Percentiles rank a stretch among this genome's conserved stretches.
Evolutionary conservation across 2,329 filamentous ascomycete genomes (phyloP).

Genomic region (Emergomyces orientalis): DNA sequence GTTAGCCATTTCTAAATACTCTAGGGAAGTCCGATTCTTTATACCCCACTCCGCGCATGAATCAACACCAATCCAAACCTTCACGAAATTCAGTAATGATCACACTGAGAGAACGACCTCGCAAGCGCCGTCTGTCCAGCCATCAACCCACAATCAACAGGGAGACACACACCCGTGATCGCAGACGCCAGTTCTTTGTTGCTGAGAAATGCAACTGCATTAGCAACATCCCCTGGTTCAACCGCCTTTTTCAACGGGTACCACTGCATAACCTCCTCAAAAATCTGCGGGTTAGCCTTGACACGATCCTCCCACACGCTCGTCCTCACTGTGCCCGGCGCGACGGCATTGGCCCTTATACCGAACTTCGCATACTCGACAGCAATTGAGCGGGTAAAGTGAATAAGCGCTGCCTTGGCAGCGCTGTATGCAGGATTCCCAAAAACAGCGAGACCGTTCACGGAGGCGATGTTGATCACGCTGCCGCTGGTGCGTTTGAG

Average conservation of each 20-base stretch:
- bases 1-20: neutral
- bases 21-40: neutral
- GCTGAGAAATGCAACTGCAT: constrained; percentile 20
- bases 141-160: constrained; percentile 20
- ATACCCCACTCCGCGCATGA: too few species aligned
- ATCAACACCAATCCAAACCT: neutral
- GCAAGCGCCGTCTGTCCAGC: constrained; percentile 19
- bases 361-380: constrained; percentile 26
- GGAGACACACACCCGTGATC: constrained; percentile 21
- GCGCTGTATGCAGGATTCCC: constrained; percentile 28
- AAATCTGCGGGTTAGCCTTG: constrained; percentile 13
- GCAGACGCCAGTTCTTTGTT: constrained; percentile 16
- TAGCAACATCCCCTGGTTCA: constrained; percentile 21
- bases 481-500: constrained; percentile 14
- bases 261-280: constrained; percentile 17
- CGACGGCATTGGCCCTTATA: constrained; percentile 34
- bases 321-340: constrained; percentile 20
- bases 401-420: constrained; percentile 34
- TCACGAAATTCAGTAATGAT: constrained; percentile 10
- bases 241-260: constrained; percentile 20
- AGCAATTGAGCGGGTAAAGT: constrained; percentile 32
- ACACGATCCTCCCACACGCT: constrained; percentile 15
- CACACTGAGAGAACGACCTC: constrained; percentile 17
- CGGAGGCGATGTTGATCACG: constrained; percentile 19
- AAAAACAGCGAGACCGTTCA: constrained; percentile 18